phyloP scores from a whole-genome alignment of 2,329 filamentous ascomycete species.

The Clonostachys chloroleuca region DNA sequence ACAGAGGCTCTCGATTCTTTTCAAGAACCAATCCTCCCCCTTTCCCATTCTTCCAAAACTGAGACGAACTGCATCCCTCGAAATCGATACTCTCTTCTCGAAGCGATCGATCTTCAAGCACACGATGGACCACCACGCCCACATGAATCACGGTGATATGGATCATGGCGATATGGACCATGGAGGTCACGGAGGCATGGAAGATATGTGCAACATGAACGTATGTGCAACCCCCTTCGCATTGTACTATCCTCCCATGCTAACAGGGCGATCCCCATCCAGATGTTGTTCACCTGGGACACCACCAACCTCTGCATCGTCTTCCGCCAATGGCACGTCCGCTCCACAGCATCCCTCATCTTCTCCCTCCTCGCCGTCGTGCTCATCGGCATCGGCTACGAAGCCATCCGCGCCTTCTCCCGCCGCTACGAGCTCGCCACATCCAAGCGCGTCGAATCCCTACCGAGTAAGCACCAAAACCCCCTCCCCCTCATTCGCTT shows the following conservation, averaged over 20 bases:
- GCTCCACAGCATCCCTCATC: constrained; percentile 67
- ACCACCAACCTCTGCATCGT: constrained; percentile 93
- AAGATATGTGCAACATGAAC: constrained; percentile 82
- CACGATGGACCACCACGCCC: not conserved
- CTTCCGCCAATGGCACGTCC: constrained; percentile 87
- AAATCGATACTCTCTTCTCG: too few relatives aligned
- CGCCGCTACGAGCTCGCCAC: constrained; percentile 68
- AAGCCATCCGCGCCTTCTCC: constrained; percentile 74
- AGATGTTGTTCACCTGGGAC: constrained; percentile 99
- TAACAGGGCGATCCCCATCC: constrained; percentile 7
- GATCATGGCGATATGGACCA: constrained; percentile 37
- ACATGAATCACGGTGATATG: constrained; percentile 39
- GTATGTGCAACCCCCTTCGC: constrained; percentile 40
- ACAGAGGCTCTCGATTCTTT: too few relatives aligned
- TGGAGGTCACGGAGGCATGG: constrained; percentile 46
- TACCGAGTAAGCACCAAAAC: constrained; percentile 43
- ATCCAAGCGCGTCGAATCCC: constrained; percentile 37
- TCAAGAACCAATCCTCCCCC: too few relatives aligned
- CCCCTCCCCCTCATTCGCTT: constrained; percentile 1
- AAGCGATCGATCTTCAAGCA: too few relatives aligned
- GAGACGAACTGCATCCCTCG: too few relatives aligned
- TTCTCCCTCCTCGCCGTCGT: constrained; percentile 80
- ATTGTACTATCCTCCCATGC: constrained; percentile 5
- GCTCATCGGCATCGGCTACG: constrained; percentile 85
- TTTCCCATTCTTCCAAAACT: too few relatives aligned